phyloP scores from a whole-genome alignment of 2,329 filamentous ascomycete genomes.

The Pseudogymnoascus sp. region DNA sequence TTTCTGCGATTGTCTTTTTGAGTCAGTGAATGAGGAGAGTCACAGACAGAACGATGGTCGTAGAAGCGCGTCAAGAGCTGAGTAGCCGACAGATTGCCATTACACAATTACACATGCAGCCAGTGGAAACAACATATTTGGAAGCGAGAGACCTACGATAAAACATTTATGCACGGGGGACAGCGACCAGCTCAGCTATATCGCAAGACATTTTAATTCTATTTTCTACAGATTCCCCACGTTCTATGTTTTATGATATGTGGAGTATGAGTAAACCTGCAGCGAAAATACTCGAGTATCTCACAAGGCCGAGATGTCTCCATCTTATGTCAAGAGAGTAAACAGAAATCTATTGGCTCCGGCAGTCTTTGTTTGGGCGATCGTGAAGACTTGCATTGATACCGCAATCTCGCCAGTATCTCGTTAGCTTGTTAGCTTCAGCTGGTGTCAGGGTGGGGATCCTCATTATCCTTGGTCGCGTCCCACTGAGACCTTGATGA shows the following conservation, averaged over 20 bases:
- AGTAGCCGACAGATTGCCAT: constrained; percentile 5
- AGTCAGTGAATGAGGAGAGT: constrained; percentile 5
- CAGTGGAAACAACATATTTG: background rate
- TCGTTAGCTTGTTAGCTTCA: background rate
- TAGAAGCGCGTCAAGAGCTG: constrained; percentile 1
- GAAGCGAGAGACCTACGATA: background rate
- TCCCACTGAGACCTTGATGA: background rate
- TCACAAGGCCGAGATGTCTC: background rate
- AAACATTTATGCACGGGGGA: background rate
- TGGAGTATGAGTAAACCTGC: background rate
- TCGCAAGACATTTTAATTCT: constrained; percentile 3
- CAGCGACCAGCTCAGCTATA: background rate
- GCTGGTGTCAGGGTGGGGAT: background rate
- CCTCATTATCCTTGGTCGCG: background rate
- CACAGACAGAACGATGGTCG: background rate
- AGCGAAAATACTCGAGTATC: background rate
- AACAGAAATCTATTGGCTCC: constrained; percentile 3
- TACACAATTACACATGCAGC: background rate
- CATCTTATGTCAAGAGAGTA: constrained; percentile 4
- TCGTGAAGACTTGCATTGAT: constrained; percentile 4
- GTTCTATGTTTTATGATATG: constrained; percentile 1
- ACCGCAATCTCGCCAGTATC: constrained; percentile 2
- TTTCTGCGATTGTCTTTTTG: background rate
- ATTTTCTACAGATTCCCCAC: constrained; percentile 2
- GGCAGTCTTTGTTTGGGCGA: background rate